Conservation (phyloP, 768 basidiomycete species). For the Boletus rubescentipes region DNA sequence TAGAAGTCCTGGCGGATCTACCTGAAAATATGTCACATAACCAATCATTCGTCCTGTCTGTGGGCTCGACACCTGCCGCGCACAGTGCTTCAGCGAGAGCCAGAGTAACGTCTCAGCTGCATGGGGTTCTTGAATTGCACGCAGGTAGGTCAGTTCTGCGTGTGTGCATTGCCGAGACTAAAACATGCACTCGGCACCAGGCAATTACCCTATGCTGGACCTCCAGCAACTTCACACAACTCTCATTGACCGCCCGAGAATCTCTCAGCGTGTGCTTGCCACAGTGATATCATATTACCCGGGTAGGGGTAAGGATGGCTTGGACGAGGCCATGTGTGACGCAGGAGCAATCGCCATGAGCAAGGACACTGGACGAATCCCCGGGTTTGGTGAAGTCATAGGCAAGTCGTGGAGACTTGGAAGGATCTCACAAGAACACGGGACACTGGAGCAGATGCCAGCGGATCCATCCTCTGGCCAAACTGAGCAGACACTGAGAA, state of each 20-base stretch:
- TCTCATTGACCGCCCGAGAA: conserved; percentile 51
- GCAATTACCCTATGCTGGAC: conserved; percentile 83
- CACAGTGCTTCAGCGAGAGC: conserved; percentile 66
- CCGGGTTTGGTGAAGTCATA: conserved; percentile 70
- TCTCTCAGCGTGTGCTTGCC: conserved; percentile 68
- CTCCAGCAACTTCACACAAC: conserved; percentile 80
- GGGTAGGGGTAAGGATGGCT: conserved; percentile 55
- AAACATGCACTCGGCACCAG: conserved; percentile 31
- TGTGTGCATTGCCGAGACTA: background rate
- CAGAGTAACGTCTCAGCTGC: conserved; percentile 45
- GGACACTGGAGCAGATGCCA: conserved; percentile 52
- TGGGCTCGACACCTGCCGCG: conserved; percentile 88
- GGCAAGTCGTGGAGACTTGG: conserved; percentile 63
- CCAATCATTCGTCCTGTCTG: conserved; percentile 66
- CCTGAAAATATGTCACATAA: conserved; percentile 34
- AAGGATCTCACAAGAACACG: conserved; percentile 79
- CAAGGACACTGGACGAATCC: conserved; percentile 77
- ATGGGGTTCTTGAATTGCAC: conserved; percentile 71
- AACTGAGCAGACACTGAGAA: conserved; percentile 34
- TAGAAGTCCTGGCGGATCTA: conserved; percentile 44
- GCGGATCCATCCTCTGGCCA: conserved; percentile 7
- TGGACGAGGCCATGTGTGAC: conserved; percentile 80
- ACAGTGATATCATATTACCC: conserved; percentile 83
- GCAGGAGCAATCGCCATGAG: conserved; percentile 85
- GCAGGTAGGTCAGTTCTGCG: conserved; percentile 47